phyloP scores from a whole-genome alignment of 495 filamentous ascomycete species.

The Hyaloscypha hepaticicola region DNA sequence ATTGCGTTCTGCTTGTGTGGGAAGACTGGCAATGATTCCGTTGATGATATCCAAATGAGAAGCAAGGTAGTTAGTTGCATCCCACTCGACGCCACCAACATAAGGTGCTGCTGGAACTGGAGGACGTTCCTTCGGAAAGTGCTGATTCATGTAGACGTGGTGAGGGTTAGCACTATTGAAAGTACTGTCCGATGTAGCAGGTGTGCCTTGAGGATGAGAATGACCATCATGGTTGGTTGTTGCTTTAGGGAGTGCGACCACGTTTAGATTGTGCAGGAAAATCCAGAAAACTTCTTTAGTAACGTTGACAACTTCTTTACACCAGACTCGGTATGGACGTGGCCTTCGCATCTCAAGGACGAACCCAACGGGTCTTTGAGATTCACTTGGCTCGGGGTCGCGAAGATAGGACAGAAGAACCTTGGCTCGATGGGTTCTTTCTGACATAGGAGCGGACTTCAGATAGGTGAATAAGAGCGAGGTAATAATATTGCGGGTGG shows the following conservation, averaged over 20 bases:
- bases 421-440: conserved; percentile 60
- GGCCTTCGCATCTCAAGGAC: conserved; percentile 84
- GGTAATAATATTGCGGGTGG: conserved; percentile 83
- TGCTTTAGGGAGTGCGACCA: conserved; percentile 60
- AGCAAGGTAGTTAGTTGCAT: conserved; percentile 93
- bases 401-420: conserved; percentile 74
- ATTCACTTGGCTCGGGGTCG: conserved; percentile 75
- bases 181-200: conserved; percentile 7
- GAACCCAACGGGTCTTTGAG: conserved; percentile 74
- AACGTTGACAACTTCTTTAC: conserved; percentile 84
- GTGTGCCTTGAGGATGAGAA: conserved; percentile 17
- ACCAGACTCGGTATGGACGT: conserved; percentile 90
- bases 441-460: conserved; percentile 50
- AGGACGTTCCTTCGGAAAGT: conserved; percentile 86
- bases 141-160: conserved; percentile 56
- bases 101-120: conserved; percentile 95
- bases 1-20: conserved; percentile 72
- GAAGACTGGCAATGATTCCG: conserved; percentile 81
- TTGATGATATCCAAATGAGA: conserved; percentile 92
- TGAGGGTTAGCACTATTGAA: conserved; percentile 21
- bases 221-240: conserved; percentile 15
- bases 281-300: conserved; percentile 99
- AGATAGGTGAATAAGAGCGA: conserved; percentile 85
- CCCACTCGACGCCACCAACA: conserved; percentile 98
- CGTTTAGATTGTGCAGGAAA: conserved; percentile 90